Percentiles rank a stretch among this genome's conserved stretches.
Evolutionary conservation across 352 stramenopile genomes (phyloP).

Genomic region (Phytophthora palmivora): DNA sequence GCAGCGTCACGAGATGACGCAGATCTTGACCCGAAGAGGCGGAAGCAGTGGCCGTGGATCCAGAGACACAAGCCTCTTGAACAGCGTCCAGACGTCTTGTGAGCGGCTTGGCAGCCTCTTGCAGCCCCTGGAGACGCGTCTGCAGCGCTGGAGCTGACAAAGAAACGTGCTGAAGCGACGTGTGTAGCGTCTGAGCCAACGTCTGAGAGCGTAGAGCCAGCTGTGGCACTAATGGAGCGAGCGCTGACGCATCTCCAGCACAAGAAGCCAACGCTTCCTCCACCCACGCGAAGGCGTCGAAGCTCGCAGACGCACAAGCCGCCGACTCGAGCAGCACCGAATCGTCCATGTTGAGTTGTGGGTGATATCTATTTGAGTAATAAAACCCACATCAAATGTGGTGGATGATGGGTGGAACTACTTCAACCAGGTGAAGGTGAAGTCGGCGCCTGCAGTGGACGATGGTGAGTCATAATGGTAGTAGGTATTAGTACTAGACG

Average conservation of each 20-base stretch:
- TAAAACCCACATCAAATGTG: not conserved
- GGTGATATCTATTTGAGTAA: not conserved
- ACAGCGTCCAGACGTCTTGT: conserved; percentile 50
- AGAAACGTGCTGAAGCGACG: conserved; percentile 66
- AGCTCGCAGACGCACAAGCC: conserved; percentile 51
- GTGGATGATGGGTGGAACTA: not conserved
- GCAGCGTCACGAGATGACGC: conserved; percentile 64
- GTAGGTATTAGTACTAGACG: not conserved
- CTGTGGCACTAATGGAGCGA: conserved; percentile 59
- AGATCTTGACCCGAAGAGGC: conserved; percentile 36
- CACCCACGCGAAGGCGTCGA: conserved; percentile 78
- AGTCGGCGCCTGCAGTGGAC: not conserved
- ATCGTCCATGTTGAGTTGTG: conserved; percentile 19
- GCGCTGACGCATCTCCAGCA: conserved; percentile 32
- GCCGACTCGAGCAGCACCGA: conserved; percentile 48
- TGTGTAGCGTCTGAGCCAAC: conserved; percentile 61
- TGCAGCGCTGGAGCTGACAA: conserved; percentile 58
- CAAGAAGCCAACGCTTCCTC: conserved; percentile 64
- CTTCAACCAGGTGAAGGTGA: not conserved
- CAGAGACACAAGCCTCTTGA: conserved; percentile 34
- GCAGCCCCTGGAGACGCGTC: conserved; percentile 57
- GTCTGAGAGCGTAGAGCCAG: conserved; percentile 69
- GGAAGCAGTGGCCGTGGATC: conserved; percentile 1
- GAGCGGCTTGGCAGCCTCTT: conserved; percentile 52
- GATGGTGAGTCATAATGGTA: not conserved